phyloP scores from a whole-genome alignment of 352 stramenopile species.

The Bremia lactucae region DNA sequence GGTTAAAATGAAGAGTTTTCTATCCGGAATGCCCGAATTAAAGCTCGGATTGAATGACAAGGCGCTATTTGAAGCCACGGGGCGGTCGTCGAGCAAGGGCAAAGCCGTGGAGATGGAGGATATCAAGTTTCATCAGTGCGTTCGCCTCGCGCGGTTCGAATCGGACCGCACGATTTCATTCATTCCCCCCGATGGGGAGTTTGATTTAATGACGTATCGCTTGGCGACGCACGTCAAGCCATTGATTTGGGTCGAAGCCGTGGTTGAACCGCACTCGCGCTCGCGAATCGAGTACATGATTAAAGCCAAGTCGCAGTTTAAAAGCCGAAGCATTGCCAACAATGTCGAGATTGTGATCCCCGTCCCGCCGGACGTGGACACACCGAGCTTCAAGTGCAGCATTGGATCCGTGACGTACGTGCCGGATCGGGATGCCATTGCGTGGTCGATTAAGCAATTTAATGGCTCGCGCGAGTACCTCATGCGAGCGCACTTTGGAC shows the following conservation, averaged over 20 bases:
- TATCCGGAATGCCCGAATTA: slow-evolving; percentile 98
- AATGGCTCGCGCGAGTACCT: slow-evolving; percentile 96
- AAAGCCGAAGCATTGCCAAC: slow-evolving; percentile 96
- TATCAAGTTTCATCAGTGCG: slow-evolving; percentile 99
- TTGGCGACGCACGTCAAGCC: slow-evolving; percentile 98
- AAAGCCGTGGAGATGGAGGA: slow-evolving; percentile 99
- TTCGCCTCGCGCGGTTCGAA: slow-evolving; percentile 97
- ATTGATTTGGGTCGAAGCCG: slow-evolving; percentile 96
- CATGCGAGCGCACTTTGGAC: slow-evolving; percentile 99
- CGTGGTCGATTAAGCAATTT: slow-evolving; percentile 99
- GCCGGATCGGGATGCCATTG: slow-evolving; percentile 95
- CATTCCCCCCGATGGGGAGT: slow-evolving; percentile 99
- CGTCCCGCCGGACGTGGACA: slow-evolving; percentile 97
- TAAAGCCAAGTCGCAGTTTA: slow-evolving; percentile 98
- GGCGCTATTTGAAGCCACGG: slow-evolving; percentile 97
- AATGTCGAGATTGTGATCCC: slow-evolving; percentile 99
- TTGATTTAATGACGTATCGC: slow-evolving; percentile 99
- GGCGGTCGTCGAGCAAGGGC: slow-evolving; percentile 74
- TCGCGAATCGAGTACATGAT: slow-evolving; percentile 98
- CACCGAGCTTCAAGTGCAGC: slow-evolving; percentile 96
- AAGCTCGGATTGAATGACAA: slow-evolving; percentile 99
- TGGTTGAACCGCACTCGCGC: slow-evolving; percentile 96
- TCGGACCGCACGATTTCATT: slow-evolving; percentile 99
- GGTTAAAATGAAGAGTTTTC: slow-evolving; percentile 98
- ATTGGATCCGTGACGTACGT: slow-evolving; percentile 98